Percentiles rank a stretch among this genome's conserved stretches.
Conservation (phyloP, 345 rosid species). For the Triadica sebifera region DNA sequence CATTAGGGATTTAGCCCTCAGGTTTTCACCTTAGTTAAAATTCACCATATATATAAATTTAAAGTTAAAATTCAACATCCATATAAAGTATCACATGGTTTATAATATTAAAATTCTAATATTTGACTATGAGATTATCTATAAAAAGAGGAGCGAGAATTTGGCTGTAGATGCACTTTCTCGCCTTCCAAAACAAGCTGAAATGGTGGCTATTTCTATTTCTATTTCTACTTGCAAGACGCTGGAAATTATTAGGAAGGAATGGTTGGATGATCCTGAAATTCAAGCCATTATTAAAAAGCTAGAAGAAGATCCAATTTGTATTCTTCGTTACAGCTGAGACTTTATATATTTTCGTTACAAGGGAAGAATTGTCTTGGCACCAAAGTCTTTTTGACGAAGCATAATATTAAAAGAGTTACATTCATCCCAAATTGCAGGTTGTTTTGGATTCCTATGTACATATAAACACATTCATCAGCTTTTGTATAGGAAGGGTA, state of each 20-base stretch:
- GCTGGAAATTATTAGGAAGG: neutral
- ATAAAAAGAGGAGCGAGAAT: no score
- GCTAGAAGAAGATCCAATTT: conserved; percentile 7
- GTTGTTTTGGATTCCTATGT: neutral
- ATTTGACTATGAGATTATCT: no score
- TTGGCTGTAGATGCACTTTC: no score
- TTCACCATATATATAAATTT: neutral
- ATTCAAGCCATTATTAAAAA: conserved; percentile 4
- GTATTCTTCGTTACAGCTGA: no score
- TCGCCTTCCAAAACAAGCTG: no score
- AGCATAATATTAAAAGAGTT: neutral
- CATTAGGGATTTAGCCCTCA: neutral
- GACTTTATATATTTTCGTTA: no score
- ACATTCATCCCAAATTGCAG: neutral
- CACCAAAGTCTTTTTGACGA: neutral
- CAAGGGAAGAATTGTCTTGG: neutral
- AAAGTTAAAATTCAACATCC: neutral
- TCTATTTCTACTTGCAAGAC: neutral
- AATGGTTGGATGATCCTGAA: neutral
- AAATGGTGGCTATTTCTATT: no score
- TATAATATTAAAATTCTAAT: neutral
- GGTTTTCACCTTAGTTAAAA: neutral
- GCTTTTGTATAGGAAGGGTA: neutral
- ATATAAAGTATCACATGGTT: neutral
- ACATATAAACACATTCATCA: neutral